Conservation (phyloP, 1,284 basidiomycete genomes). For the Ganoderma lingzhi region DNA sequence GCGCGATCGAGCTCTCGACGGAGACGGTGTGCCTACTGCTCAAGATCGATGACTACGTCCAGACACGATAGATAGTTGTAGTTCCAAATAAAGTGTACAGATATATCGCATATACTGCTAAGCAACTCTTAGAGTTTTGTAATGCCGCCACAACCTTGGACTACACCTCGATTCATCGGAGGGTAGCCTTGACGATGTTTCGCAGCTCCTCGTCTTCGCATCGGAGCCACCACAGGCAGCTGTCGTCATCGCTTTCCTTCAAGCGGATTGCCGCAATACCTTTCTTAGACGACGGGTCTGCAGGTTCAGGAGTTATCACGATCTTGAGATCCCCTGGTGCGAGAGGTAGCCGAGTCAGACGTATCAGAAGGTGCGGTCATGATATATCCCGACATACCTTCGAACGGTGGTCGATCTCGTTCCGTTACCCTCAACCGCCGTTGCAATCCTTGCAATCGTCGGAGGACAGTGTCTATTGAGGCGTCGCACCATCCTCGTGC, state of each 20-base stretch:
- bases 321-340: constrained; percentile 70
- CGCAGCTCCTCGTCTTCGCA: constrained; percentile 51
- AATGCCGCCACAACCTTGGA: constrained; percentile 6
- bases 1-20: constrained; percentile 94
- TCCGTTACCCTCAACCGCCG: constrained; percentile 58
- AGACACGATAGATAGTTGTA: constrained; percentile 60
- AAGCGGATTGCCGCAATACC: constrained; percentile 58
- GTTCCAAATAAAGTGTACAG: constrained; percentile 30
- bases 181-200: constrained; percentile 34
- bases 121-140: constrained; percentile 7
- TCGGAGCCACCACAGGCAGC: constrained; percentile 76
- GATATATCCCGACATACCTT: constrained; percentile 49
- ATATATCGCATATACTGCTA: constrained; percentile 30
- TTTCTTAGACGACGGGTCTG: constrained; percentile 23
- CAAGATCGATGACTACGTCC: constrained; percentile 97
- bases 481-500: constrained; percentile 72
- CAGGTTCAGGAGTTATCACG: constrained; percentile 44
- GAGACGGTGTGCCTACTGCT: constrained; percentile 98
- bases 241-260: constrained; percentile 70
- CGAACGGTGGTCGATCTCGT: constrained; percentile 62
- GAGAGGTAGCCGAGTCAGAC: constrained; percentile 1
- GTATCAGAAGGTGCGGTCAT: not conserved
- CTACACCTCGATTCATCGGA: constrained; percentile 10
- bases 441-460: constrained; percentile 58
- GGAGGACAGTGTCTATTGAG: constrained; percentile 59